Evolutionary conservation across 345 rosid genomes (phyloP).

Genomic region (Anacardium occidentale): DNA sequence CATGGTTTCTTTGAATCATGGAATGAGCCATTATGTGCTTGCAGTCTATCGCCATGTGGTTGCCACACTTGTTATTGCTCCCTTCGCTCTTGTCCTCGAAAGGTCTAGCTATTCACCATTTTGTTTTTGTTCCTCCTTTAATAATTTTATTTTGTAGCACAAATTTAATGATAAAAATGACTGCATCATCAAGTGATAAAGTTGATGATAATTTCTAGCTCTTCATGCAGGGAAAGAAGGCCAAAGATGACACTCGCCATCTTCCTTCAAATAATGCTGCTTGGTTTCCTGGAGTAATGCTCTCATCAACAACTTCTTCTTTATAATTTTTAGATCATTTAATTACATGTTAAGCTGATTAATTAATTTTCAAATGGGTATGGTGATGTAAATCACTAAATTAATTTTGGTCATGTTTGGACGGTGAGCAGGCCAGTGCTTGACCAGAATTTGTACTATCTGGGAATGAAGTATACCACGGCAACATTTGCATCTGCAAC

Average conservation of each 20-base stretch:
- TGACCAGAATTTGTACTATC: constrained; percentile 81
- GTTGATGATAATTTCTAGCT: not conserved
- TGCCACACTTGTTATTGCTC: constrained; percentile 63
- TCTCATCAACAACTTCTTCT: constrained; percentile 22
- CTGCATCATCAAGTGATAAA: no score
- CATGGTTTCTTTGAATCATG: constrained; percentile 63
- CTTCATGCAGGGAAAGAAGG: constrained; percentile 60
- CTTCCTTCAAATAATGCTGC: constrained; percentile 64
- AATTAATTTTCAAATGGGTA: no score
- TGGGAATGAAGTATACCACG: constrained; percentile 82
- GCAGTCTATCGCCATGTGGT: constrained; percentile 72
- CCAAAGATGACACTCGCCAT: constrained; percentile 78
- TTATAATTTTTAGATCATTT: not conserved
- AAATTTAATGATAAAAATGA: no score
- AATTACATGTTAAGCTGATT: not conserved
- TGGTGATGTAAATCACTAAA: no score
- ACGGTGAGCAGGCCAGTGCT: constrained; percentile 65
- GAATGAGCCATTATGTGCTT: constrained; percentile 72
- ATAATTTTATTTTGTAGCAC: not conserved
- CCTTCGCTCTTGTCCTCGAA: constrained; percentile 38
- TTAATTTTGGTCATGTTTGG: not conserved
- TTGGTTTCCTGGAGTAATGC: constrained; percentile 77
- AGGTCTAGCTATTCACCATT: constrained; percentile 36
- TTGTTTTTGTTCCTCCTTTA: no score
- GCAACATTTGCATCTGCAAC: constrained; percentile 81